Base-by-base conservation (phyloP, 306 rosid species). In the Gillenia trifoliata region DNA sequence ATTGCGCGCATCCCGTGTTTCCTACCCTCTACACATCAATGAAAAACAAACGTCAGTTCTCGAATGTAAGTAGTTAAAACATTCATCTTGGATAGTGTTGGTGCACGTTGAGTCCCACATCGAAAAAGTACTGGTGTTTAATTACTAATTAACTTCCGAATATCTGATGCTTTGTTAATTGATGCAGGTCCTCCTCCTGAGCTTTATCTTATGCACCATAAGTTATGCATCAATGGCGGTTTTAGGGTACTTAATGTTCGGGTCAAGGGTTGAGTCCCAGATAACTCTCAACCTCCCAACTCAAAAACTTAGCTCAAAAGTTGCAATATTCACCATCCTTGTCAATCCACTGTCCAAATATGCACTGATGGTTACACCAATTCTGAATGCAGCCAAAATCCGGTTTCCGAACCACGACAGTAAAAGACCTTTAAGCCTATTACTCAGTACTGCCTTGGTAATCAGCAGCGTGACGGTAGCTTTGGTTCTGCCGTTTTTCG, bases 181-280 rank as follows among this genome's bases (percentile, higher is more conserved):
- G 11, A 34, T 80, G 85, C 88, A 92, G 96, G 96, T 89, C 22
- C 54, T 92, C 29, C 26, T 86, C 15, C 38, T 85, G 26, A 88
- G 98, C 80, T 92, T 90, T 64, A 3, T 80, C 60, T 17, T 87
- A 19, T 80, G 89, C 77, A 87, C 98, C 0, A 6, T 45, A 3
- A 69, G 88, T 17, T 89, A 92, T 70, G 94, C 96, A 26, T 81
- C 88, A 11, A 90, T 90, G 94, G 98, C 96, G 17, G 79, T 79
- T 20, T 70, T 86, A 8, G 95, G 98, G 11, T 92, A 89, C 78
- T 80, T 80, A 30, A 88, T 92, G 96, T 90, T 83, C 64, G 94
- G 93, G 36, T 15, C 91, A 41, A 20, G 65, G 0, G 87, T 87
- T 66, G 68, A 83, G 61, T 90, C 98, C 66, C 91, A 90, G 56